These are phyloP conservation scores for Dryadomyces sulphureus DNA, from an alignment of 2,329 filamentous ascomycete species.

Conservation along the genomic window DNA sequence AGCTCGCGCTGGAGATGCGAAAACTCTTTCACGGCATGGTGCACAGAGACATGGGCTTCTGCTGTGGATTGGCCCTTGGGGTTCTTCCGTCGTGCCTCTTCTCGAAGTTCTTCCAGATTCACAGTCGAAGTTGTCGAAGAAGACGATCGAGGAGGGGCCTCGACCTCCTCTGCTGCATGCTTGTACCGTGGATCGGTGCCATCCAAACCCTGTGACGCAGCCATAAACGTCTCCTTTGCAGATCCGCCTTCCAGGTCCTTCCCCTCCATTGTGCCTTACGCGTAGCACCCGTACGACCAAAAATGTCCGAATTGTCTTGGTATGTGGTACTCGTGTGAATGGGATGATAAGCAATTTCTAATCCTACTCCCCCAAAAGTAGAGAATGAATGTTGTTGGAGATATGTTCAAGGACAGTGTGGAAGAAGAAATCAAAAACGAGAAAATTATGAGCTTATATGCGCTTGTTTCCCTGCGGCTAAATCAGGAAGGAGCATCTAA, in stretches of 20 bases:
- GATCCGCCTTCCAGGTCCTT: constrained; percentile 12
- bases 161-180: constrained; percentile 10
- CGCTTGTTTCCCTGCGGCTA: not conserved
- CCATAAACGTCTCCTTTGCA: not conserved
- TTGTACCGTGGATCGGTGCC: constrained; percentile 4
- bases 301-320: not conserved
- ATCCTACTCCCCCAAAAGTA: too few relatives aligned
- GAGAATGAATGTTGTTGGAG: too few relatives aligned
- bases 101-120: constrained; percentile 23
- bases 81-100: constrained; percentile 28
- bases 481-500: not conserved
- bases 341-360: not conserved
- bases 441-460: not conserved
- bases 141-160: constrained; percentile 8
- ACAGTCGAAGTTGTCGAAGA: constrained; percentile 13
- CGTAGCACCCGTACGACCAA: not conserved
- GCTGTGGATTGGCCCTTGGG: constrained; percentile 30
- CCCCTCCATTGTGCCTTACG: constrained; percentile 7
- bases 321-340: too few relatives aligned
- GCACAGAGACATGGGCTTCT: constrained; percentile 43
- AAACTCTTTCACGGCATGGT: constrained; percentile 56
- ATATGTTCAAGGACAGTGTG: too few relatives aligned
- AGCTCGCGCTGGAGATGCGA: constrained; percentile 49
- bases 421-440: not conserved
- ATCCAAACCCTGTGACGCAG: not conserved